Evolutionary conservation across 2,329 filamentous ascomycete species (phyloP).

Genomic region (Stylonectria norvegica): DNA sequence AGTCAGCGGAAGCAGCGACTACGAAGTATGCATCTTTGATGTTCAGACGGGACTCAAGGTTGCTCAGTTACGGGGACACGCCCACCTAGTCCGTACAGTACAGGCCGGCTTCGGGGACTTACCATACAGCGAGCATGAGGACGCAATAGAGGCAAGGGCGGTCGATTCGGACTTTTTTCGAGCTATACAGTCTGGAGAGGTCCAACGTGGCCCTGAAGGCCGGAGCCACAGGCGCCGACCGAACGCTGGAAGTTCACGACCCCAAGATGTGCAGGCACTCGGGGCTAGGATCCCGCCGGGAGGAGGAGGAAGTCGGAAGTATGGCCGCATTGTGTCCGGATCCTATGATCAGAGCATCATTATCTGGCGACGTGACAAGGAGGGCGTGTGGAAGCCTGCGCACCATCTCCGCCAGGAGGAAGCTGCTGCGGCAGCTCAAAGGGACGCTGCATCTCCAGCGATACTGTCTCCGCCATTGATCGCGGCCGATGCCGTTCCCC

Average conservation of each 20-base stretch:
- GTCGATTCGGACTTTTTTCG: slow-evolving; percentile 72
- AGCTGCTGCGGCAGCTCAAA: slow-evolving; percentile 52
- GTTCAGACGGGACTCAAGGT: slow-evolving; percentile 82
- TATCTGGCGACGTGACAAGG: slow-evolving; percentile 83
- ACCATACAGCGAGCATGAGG: slow-evolving; percentile 72
- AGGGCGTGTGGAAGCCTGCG: slow-evolving; percentile 78
- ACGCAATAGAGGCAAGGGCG: slow-evolving; percentile 67
- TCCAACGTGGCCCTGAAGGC: slow-evolving; percentile 36
- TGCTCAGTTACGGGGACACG: slow-evolving; percentile 78
- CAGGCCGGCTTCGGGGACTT: slow-evolving; percentile 92
- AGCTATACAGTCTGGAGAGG: slow-evolving; percentile 50
- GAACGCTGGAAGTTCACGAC: slow-evolving; percentile 71
- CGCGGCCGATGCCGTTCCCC: slow-evolving; percentile 3
- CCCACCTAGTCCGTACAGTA: slow-evolving; percentile 83
- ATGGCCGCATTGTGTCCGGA: slow-evolving; percentile 92
- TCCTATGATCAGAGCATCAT: slow-evolving; percentile 96
- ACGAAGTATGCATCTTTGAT: slow-evolving; percentile 94
- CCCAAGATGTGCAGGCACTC: slow-evolving; percentile 72
- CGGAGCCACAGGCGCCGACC: slow-evolving; percentile 36
- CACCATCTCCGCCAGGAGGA: slow-evolving; percentile 75
- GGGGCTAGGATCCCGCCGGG: slow-evolving; percentile 88
- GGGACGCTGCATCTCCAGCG: slow-evolving; percentile 15
- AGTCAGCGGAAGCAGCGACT: slow-evolving; percentile 93
- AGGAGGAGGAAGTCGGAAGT: slow-evolving; percentile 82
- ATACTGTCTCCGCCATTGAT: neutral